Base-by-base conservation (phyloP, 768 basidiomycete species). In the Pleurotus tuber-regium region DNA sequence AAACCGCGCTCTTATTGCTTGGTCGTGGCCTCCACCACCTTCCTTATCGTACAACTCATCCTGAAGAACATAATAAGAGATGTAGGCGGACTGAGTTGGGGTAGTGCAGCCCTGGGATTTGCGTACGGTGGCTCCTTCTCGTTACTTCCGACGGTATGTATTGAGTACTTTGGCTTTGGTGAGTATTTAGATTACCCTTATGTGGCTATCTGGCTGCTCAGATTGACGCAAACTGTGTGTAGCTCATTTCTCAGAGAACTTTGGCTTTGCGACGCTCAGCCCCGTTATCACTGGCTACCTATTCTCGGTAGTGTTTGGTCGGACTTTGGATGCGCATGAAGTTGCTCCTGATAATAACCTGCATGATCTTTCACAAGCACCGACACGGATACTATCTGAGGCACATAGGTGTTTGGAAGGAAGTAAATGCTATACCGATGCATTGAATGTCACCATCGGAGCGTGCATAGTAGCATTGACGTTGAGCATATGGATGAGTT, bases 101-200 rank as follows among this genome's bases (percentile, higher is more conserved):
- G 81, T 75, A 72, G 70, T 52, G 57, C 69, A 5, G 57, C 74
- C 21, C 66, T 90, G 0, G 89, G 88, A 0, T 64, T 86, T 4
- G 82, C 84, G 0, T 87, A 93, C 58, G 92, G 92, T 2, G 76
- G 80, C 41, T 68, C 71, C 44, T 92, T 90, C 62, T 87, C 86
- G 1, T 70, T 88, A 31, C 75, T 80, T 60, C 89, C 90, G 0
- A 83, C 86, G n/a, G 73, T 95, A 23, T 75, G 81, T 46, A 76
- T 94, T 21, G 93, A 94, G 58, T 93, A 89, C 89, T 96, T 94
- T 58, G 92, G 92, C 5, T 73, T 95, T 61, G 72, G 89, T 89
- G 59, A 61, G 87, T 82, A 41, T 23, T 4, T 26, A 18, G 23
- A 14, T 39, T 36, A 2, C 24, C 23, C 4, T 35, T 52, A n/a